Percentiles rank a stretch among this genome's conserved stretches.
phyloP scores from a whole-genome alignment of 2,329 filamentous ascomycete species.

The Ophiostoma novo-ulmi region DNA sequence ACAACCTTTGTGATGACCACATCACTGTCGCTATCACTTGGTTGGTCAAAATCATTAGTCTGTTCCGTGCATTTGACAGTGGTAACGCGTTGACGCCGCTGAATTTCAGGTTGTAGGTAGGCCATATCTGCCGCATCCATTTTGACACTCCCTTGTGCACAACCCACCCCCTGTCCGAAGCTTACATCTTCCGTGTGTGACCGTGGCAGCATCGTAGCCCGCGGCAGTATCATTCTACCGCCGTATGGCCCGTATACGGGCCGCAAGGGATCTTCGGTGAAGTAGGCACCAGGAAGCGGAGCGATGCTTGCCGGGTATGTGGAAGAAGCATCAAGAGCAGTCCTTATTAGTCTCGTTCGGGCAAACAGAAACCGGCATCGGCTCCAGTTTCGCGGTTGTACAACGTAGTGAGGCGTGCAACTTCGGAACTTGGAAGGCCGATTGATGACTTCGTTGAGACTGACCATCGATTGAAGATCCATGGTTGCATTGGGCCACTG shows the following conservation, averaged over 20 bases:
- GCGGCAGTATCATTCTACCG: background rate
- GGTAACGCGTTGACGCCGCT: background rate
- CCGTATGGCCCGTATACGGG: background rate
- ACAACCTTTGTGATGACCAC: background rate
- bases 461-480: constrained; percentile 55
- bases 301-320: no score
- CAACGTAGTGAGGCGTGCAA: constrained; percentile 59
- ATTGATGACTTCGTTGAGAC: constrained; percentile 83
- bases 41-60: background rate
- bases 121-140: constrained; percentile 13
- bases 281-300: background rate
- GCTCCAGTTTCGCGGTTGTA: constrained; percentile 76
- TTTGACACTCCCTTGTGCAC: background rate
- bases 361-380: constrained; percentile 80
- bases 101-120: background rate
- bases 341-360: background rate
- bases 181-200: background rate
- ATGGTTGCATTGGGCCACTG: constrained; percentile 65
- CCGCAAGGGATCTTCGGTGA: background rate
- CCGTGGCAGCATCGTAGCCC: constrained; percentile 12
- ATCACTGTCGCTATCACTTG: background rate
- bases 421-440: constrained; percentile 56
- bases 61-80: background rate
- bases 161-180: no score
- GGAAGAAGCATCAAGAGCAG: background rate